Conservation (phyloP, 208 protist genomes). For the Naegleria fowleri region DNA sequence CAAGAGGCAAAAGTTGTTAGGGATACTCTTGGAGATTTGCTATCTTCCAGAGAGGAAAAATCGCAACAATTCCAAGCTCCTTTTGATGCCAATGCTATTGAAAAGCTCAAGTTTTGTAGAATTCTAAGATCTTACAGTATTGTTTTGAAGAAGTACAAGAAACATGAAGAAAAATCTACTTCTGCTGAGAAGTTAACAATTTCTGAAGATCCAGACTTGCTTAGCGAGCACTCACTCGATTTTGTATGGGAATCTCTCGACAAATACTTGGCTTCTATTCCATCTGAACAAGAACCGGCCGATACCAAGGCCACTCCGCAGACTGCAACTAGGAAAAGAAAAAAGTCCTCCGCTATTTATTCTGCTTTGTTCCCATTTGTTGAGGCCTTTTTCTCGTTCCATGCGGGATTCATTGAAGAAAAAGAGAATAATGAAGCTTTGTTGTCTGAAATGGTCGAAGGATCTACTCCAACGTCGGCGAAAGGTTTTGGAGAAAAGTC, state of each 20-base stretch:
- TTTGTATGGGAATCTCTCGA: conserved; percentile 35
- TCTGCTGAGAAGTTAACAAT: background rate
- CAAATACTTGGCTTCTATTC: conserved; percentile 23
- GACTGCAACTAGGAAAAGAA: background rate
- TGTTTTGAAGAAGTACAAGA: background rate
- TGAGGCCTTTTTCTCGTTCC: conserved; percentile 40
- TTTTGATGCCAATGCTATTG: background rate
- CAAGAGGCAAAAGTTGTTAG: background rate
- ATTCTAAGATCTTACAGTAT: background rate
- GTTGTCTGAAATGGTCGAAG: background rate
- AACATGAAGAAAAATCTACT: background rate
- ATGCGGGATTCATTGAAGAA: conserved; percentile 12
- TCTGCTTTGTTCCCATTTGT: conserved; percentile 29
- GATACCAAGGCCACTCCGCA: background rate
- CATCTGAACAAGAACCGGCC: background rate
- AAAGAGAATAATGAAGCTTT: background rate
- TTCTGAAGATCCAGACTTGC: background rate
- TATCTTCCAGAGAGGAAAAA: background rate
- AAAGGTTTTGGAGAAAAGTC: conserved; percentile 32
- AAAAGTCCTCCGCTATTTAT: background rate
- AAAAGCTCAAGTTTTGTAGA: conserved; percentile 24
- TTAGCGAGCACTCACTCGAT: conserved; percentile 11
- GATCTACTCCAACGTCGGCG: background rate
- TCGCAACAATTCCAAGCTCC: background rate
- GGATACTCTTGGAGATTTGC: background rate